A percentile compares a stretch with the other conserved stretches of the same genome.
Conservation (phyloP, 306 rosid genomes). For the Astragalus membranaceus region DNA sequence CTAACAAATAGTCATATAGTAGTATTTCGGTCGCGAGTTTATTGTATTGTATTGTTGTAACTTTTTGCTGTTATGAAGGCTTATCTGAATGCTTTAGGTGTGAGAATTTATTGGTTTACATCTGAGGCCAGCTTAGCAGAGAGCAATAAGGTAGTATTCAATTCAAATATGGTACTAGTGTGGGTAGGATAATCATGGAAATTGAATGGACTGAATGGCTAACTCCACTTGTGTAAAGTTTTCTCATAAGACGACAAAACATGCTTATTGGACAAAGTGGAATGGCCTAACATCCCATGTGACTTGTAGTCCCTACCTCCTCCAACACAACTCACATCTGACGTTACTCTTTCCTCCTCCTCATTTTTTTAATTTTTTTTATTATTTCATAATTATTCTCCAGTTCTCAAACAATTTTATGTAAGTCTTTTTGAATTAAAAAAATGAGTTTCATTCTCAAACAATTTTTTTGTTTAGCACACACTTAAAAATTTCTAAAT, state of each 20-base stretch:
- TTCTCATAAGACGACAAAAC: conserved; percentile 33
- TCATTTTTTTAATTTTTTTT: no score
- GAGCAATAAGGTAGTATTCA: neutral
- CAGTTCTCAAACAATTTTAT: no score
- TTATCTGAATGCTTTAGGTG: neutral
- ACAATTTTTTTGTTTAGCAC: no score
- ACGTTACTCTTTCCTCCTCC: neutral
- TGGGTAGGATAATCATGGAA: neutral
- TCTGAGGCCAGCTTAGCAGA: neutral
- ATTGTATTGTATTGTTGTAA: neutral
- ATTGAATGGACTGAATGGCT: conserved; percentile 23
- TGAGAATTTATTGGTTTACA: neutral
- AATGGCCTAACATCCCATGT: conserved; percentile 42
- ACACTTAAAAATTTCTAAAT: no score
- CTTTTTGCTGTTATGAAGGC: neutral
- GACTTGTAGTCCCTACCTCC: conserved; percentile 48
- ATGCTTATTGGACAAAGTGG: conserved; percentile 18
- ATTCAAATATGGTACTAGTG: neutral
- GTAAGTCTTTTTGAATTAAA: no score
- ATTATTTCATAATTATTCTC: no score
- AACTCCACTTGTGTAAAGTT: conserved; percentile 35
- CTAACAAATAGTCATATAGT: no score
- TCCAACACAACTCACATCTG: neutral
- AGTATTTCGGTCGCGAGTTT: neutral
- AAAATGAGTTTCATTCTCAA: no score